phyloP scores from a whole-genome alignment of 2,329 filamentous ascomycete species.

The Cytospora leucostoma region DNA sequence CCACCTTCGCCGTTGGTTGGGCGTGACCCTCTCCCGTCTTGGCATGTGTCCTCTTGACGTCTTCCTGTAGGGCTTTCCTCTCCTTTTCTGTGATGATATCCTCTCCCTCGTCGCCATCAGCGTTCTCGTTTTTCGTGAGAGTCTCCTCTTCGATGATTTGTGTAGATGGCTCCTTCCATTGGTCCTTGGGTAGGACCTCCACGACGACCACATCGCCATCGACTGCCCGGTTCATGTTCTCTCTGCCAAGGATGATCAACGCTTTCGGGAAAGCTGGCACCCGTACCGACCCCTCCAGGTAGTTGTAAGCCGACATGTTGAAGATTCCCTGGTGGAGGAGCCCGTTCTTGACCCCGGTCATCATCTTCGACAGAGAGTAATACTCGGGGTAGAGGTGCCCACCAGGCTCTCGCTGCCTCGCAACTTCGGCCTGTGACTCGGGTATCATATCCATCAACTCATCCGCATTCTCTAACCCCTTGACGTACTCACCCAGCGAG shows the following conservation, averaged over 20 bases:
- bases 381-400: conserved; percentile 88
- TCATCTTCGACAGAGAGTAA: conserved; percentile 84
- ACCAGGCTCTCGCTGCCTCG: conserved; percentile 62
- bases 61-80: conserved; percentile 82
- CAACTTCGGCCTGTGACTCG: conserved; percentile 68
- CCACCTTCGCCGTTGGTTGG: conserved; percentile 88
- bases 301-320: conserved; percentile 97
- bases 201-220: conserved; percentile 92
- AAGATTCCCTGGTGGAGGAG: conserved; percentile 92
- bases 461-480: conserved; percentile 78
- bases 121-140: conserved; percentile 89
- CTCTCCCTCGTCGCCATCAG: conserved; percentile 75
- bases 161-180: conserved; percentile 95
- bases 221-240: conserved; percentile 93
- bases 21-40: conserved; percentile 73
- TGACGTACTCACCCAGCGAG: conserved; percentile 77
- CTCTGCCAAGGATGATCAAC: conserved; percentile 83
- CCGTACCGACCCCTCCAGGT: conserved; percentile 88
- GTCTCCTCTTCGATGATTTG: conserved; percentile 95
- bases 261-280: conserved; percentile 88
- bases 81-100: conserved; percentile 88
- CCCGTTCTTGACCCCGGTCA: conserved; percentile 87
- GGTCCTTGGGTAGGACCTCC: conserved; percentile 87
- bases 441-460: conserved; percentile 91
- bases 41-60: conserved; percentile 82